Percentiles rank a stretch among this genome's conserved stretches.
phyloP scores from a whole-genome alignment of 2,329 filamentous ascomycete genomes.

The Alternaria sp. region DNA sequence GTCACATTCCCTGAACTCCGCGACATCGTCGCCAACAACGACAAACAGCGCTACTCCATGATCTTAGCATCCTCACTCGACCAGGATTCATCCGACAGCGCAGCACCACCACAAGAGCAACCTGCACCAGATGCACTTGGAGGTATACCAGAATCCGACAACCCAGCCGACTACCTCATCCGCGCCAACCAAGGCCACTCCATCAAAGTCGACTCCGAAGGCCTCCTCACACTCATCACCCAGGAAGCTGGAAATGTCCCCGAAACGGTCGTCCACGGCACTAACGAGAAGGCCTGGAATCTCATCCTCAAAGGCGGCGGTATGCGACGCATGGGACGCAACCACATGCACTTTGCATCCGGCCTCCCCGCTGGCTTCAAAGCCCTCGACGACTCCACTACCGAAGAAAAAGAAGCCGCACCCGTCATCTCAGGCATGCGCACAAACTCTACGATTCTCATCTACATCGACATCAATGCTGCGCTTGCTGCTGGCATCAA shows the following conservation, averaged over 20 bases:
- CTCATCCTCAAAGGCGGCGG: constrained; percentile 78
- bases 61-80: constrained; percentile 57
- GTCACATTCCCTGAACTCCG: constrained; percentile 78
- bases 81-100: constrained; percentile 1
- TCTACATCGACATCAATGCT: constrained; percentile 75
- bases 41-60: constrained; percentile 90
- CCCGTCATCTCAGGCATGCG: constrained; percentile 82
- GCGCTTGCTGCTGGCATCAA: constrained; percentile 66
- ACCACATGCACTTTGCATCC: constrained; percentile 88
- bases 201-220: constrained; percentile 75
- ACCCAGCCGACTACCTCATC: constrained; percentile 78
- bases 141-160: constrained; percentile 34
- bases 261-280: constrained; percentile 79
- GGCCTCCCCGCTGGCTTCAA: constrained; percentile 65
- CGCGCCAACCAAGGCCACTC: constrained; percentile 95
- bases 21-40: constrained; percentile 72
- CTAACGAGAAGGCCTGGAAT: constrained; percentile 81
- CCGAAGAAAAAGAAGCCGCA: constrained; percentile 31
- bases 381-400: constrained; percentile 25
- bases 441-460: constrained; percentile 63
- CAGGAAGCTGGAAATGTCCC: constrained; percentile 64
- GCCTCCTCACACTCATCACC: constrained; percentile 71
- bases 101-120: constrained; percentile 10
- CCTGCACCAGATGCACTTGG: constrained; percentile 16
- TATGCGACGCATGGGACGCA: constrained; percentile 79